Percentiles rank a stretch among this genome's conserved stretches.
Conservation (phyloP, 495 filamentous ascomycete genomes). For the Oidiodendron maius region DNA sequence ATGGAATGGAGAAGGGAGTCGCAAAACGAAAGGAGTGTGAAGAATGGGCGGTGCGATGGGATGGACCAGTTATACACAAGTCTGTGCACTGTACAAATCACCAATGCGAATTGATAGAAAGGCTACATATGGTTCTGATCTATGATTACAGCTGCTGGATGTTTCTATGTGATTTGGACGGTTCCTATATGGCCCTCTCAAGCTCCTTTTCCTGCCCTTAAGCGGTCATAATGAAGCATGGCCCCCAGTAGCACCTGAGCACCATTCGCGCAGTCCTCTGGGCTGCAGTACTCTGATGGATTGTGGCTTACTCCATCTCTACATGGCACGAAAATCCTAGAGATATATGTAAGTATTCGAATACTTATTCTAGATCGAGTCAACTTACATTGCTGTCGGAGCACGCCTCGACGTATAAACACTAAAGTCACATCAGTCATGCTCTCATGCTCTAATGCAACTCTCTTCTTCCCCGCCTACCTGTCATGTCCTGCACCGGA, state of each 20-base stretch:
- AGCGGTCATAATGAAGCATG: slow-evolving; percentile 21
- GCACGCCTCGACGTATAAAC: slow-evolving; percentile 22
- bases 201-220: slow-evolving; percentile 17
- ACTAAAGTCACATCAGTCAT: slow-evolving; percentile 7
- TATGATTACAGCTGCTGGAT: neutral
- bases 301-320: slow-evolving; percentile 41
- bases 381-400: slow-evolving; percentile 36
- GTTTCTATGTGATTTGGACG: neutral
- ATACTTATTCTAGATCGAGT: neutral
- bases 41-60: too few species aligned
- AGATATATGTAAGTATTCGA: neutral
- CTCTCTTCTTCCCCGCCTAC: slow-evolving; percentile 5
- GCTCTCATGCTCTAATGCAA: neutral
- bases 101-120: slow-evolving; percentile 18
- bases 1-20: slow-evolving; percentile 2
- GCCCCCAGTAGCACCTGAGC: slow-evolving; percentile 21
- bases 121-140: slow-evolving; percentile 1
- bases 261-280: slow-evolving; percentile 31
- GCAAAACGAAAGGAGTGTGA: too few species aligned
- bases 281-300: slow-evolving; percentile 40
- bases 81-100: slow-evolving; percentile 22
- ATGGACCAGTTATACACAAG: slow-evolving; percentile 9
- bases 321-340: slow-evolving; percentile 42
- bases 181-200: neutral
- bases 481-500: slow-evolving; percentile 43